Base-by-base conservation (phyloP, 2,329 filamentous ascomycete species). In the Fusarium caatingaense region DNA sequence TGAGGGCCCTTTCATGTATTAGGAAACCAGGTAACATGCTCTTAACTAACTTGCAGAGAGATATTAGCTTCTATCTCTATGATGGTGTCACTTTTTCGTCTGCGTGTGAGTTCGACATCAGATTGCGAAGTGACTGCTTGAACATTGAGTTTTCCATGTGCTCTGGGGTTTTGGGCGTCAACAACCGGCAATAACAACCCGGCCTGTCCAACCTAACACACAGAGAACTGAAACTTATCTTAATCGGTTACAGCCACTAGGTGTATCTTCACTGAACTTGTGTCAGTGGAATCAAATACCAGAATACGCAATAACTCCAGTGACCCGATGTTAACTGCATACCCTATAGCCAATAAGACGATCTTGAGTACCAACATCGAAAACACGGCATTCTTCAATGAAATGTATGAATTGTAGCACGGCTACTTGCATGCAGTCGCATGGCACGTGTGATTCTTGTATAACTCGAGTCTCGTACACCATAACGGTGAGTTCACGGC, bases 391-490 rank as follows among this genome's bases (percentile, higher is more conserved):
- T 28, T 21, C 8, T 23, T 41, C 18, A 16, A 32, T 20, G 20
- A 23, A 51, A 8, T 12, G 6, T n/a, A 32, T 5, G 18, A 51
- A 32, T 10, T 44, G 32, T 27, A 37, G 13, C 16, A 15, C 47
- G 67, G 67, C 23, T 68, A n/a, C 42, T 27, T 60, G 46, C 59
- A 61, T 63, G 4, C 15, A 6, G 27, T 40, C 28, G 12, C 20
- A 45, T 56, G 20, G 15, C 21, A 54, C 48, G 45, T 42, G 20
- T 25, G 32, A 34, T 27, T 42, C 28, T 41, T 13, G 64, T 65
- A 45, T 12, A 37, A 60, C 68, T 7, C 11, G 27, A 27, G 13
- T 32, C 16, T 54, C 18, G 28, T 27, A 55, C 53, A 42, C 42
- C 23, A 41, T 40, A 25, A 61, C 40, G 20, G 46, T 34, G 25